A percentile compares a stretch with the other conserved stretches of the same genome.
phyloP scores from a whole-genome alignment of 176 grass and related monocot species.

The Cenchrus americanus region DNA sequence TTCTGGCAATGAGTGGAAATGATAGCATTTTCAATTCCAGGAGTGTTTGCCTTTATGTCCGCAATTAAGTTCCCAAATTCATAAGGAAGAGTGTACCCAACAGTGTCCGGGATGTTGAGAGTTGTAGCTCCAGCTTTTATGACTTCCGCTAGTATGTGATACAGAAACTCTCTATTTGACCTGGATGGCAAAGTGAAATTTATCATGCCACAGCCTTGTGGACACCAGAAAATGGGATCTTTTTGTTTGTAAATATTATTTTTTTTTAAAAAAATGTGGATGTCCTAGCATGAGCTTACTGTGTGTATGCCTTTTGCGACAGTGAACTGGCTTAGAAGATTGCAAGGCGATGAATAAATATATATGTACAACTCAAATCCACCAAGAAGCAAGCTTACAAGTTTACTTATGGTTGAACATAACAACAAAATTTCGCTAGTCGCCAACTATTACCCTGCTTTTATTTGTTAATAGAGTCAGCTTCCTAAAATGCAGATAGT shows the following conservation, averaged over 20 bases:
- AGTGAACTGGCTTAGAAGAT: not conserved
- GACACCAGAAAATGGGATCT: not conserved
- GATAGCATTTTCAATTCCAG: conserved; percentile 85
- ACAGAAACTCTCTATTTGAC: conserved; percentile 84
- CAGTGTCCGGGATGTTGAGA: conserved; percentile 96
- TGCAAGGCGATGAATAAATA: not conserved
- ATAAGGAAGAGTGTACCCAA: conserved; percentile 83
- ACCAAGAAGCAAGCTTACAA: not conserved
- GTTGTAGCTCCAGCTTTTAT: conserved; percentile 97
- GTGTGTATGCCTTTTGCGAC: conserved; percentile 1
- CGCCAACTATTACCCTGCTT: not conserved
- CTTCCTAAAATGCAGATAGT: not conserved
- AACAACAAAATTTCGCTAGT: not conserved
- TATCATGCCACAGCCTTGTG: not conserved
- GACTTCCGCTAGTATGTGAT: conserved; percentile 90
- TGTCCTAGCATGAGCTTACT: not conserved
- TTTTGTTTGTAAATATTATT: conserved; percentile 19
- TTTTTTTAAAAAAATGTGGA: not conserved
- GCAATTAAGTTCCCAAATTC: conserved; percentile 88
- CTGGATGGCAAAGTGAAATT: conserved; percentile 49
- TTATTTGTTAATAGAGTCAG: not conserved
- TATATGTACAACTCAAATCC: not conserved
- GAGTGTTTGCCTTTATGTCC: conserved; percentile 89
- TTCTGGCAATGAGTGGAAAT: conserved; percentile 99
- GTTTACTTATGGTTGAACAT: not conserved